A percentile compares a stretch with the other conserved stretches of the same genome.
These are phyloP conservation scores for Bondarzewia mesenterica DNA, from an alignment of 1,284 basidiomycete species.

Conservation along the genomic window DNA sequence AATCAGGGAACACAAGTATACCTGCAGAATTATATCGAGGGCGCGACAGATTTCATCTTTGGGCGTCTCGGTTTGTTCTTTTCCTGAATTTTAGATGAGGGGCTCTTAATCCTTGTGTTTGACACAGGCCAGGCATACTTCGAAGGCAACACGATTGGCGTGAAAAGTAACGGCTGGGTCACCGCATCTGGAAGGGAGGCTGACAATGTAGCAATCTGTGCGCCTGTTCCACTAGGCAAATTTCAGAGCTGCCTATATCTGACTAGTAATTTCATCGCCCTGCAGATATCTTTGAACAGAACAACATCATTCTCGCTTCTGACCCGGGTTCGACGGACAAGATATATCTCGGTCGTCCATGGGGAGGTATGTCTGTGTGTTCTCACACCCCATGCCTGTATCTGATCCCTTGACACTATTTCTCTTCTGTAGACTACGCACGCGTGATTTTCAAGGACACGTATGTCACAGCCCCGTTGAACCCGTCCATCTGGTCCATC, in stretches of 20 bases:
- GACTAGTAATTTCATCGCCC: background rate
- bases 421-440: slow-evolving; percentile 13
- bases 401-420: too few relatives aligned
- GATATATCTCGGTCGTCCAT: slow-evolving; percentile 42
- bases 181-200: slow-evolving; percentile 46
- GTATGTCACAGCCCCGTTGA: slow-evolving; percentile 32
- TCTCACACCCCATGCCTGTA: background rate
- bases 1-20: slow-evolving; percentile 33
- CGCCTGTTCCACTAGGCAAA: background rate
- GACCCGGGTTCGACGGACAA: slow-evolving; percentile 21
- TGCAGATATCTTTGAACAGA: slow-evolving; percentile 38
- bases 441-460: slow-evolving; percentile 22
- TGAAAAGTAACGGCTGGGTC: slow-evolving; percentile 32
- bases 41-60: slow-evolving; percentile 45
- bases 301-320: slow-evolving; percentile 37
- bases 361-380: slow-evolving; percentile 24
- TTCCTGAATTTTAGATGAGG: too few relatives aligned
- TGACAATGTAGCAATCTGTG: slow-evolving; percentile 40
- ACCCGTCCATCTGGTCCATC: slow-evolving; percentile 36
- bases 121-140: slow-evolving; percentile 30
- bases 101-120: background rate
- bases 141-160: slow-evolving; percentile 37
- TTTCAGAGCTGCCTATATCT: background rate
- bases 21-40: slow-evolving; percentile 28
- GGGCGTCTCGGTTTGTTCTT: slow-evolving; percentile 6